Base-by-base conservation (phyloP, 2,329 filamentous ascomycete genomes). In the Cladosporium cucumerinum region DNA sequence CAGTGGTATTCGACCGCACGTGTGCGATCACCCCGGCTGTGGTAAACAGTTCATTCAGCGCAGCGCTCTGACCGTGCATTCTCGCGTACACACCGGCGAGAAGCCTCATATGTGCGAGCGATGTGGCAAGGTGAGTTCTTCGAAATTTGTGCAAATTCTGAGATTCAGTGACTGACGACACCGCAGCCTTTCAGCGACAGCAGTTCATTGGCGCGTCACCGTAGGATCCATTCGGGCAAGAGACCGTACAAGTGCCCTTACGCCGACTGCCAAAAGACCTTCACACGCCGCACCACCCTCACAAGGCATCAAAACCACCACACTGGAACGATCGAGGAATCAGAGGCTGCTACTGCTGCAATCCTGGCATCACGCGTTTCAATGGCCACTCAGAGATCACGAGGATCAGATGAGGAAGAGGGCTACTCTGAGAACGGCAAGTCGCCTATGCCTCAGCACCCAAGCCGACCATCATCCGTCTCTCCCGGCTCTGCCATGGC, bases 71-170 rank as follows among this genome's bases (percentile, higher is more conserved):
- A 99, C 95, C 0, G 95, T 99, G 8, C 95, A 98, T 78, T 89
- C 91, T 74, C 90, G 95, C 71, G 93, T 97, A 23, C 95, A 99
- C 78, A 98, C 95, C 1, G 95, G 95, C 69, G 95, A 98, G 81
- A 99, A 99, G 80, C 95, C 95, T 59, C 95, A 99, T 74, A 94
- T 95, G 87, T 99, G 95, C 76, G 95, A 97, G 79, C 88, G 91
- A 68, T 98, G 95, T 77, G 92, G 92, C 77, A 98, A 98, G 89
- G 93, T 97, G 83, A 73, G 85, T 63, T 21, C 32, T 30, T 12
- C 4, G 2, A 8, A 26, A 51, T 51, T 28, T 26, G 7, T 43
- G 34, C 39, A 46, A 55, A 25, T 25, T 26, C 26, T 30, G 8
- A 52, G 32, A 21, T 18, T 52, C 28, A 5, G 26, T 21, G 12